These are phyloP conservation scores for Sporothrix globosa DNA, from an alignment of 2,329 filamentous ascomycete species.

Conservation along the genomic window DNA sequence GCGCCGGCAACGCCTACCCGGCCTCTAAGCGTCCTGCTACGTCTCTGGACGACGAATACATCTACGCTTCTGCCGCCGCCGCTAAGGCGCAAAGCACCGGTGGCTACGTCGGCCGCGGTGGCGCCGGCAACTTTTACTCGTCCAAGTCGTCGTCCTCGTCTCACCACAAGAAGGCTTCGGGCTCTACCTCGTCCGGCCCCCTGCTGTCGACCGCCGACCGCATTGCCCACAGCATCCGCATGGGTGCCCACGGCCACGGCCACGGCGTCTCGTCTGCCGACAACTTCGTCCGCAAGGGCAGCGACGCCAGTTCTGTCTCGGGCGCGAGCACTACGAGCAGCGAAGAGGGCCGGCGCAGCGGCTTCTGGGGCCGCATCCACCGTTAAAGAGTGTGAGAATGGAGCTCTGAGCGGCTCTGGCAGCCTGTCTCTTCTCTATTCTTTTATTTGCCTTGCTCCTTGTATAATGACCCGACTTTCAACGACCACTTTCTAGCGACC, in stretches of 20 bases:
- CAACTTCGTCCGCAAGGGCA: conserved; percentile 39
- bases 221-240: conserved; percentile 20
- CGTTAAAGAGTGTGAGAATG: conserved; percentile 35
- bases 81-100: conserved; percentile 55
- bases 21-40: conserved; percentile 59
- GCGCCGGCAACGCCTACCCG: conserved; percentile 65
- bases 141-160: conserved; percentile 33
- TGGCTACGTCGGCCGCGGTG: conserved; percentile 66
- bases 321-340: conserved; percentile 38
- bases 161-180: conserved; percentile 29
- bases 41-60: conserved; percentile 69
- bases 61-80: conserved; percentile 55
- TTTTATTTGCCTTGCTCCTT: conserved; percentile 5
- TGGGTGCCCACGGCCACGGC: conserved; percentile 7
- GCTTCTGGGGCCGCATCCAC: conserved; percentile 48
- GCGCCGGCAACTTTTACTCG: conserved; percentile 60
- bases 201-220: conserved; percentile 29
- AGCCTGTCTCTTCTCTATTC: not conserved
- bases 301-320: conserved; percentile 40
- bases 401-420: not conserved
- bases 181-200: conserved; percentile 12
- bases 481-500: not conserved
- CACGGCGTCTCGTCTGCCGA: not conserved
- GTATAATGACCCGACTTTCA: conserved; percentile 16
- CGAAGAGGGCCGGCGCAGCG: conserved; percentile 35